Evolutionary conservation across 306 rosid genomes (phyloP), one percentile per base, ranked within the genome.

Genomic region (Acmispon strigosus): DNA sequence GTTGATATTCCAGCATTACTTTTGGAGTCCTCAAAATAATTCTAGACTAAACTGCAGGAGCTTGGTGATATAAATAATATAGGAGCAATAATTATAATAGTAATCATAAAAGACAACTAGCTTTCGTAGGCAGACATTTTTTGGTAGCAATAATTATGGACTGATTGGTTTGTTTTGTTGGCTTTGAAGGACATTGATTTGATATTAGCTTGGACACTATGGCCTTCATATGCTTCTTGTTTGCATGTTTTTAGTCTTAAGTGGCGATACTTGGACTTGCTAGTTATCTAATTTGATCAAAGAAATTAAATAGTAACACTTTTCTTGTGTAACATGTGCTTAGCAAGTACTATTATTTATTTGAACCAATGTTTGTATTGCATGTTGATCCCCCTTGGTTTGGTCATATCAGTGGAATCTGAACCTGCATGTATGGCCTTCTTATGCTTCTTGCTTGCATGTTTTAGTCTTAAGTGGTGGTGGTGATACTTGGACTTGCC

Each of bases 381-480:
- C 44, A 42, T 80, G 8, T 70, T 76, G 66, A 51, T 60, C n/a
- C 32, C 42, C 15, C 41, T 57, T 66, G 59, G 42, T 70, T 57
- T 81, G 27, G 14, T 72, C 50, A 69, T 47, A 17, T n/a, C n/a
- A n/a, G n/a, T n/a, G n/a, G n/a, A n/a, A n/a, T n/a, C n/a, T n/a
- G n/a, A n/a, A n/a, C n/a, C n/a, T n/a, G n/a, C n/a, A n/a, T n/a
- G n/a, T 49, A 13, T 58, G 41, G 27, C 45, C 8, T 24, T 8
- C 19, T 17, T 41, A 42, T 12, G 13, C 32, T 70, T 24, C 37
- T 32, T 24, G 32, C 39, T 10, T 58, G 18, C 47, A 16, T 61
- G 50, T 42, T 50, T 41, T 18, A 56, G 52, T 22, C 27, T 44
- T 68, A 24, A 2, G 41, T 20, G 37, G n/a, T n/a, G n/a, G n/a